These are phyloP conservation scores for Ustilago curta DNA, from an alignment of 1,284 basidiomycete species.

Conservation along the genomic window DNA sequence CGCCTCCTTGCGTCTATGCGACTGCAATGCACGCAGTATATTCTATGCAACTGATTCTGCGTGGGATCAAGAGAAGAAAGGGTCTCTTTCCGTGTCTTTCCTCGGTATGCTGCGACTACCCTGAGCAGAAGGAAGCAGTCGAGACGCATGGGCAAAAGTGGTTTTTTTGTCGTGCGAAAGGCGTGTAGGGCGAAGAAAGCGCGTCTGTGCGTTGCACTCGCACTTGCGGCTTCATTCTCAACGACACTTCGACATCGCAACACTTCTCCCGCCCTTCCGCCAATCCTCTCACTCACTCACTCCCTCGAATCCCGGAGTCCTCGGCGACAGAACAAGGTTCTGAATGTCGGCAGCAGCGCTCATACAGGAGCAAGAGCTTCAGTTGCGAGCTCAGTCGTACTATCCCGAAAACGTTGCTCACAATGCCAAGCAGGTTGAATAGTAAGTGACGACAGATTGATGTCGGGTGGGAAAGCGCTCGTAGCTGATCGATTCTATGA, in stretches of 20 bases:
- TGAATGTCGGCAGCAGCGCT: conserved; percentile 45
- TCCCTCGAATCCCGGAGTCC: not conserved
- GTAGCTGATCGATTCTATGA: not conserved
- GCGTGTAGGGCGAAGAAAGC: not conserved
- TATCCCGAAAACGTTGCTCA: conserved; percentile 60
- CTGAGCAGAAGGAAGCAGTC: not conserved
- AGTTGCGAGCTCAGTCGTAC: conserved; percentile 53
- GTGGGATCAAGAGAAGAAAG: not conserved
- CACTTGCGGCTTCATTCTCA: not conserved
- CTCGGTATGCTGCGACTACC: not conserved
- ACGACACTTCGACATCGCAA: not conserved
- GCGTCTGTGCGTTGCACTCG: conserved; percentile 14
- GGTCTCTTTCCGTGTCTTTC: not conserved
- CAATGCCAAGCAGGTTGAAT: conserved; percentile 62
- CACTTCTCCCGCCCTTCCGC: conserved; percentile 1
- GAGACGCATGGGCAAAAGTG: not conserved
- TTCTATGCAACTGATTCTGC: not conserved
- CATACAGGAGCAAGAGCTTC: conserved; percentile 45
- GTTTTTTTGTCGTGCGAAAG: conserved; percentile 19
- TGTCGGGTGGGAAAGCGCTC: not conserved
- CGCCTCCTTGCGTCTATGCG: not conserved
- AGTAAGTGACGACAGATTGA: conserved; percentile 39
- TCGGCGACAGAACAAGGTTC: not conserved
- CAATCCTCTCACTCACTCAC: not conserved
- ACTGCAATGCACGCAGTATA: not conserved